Evolutionary conservation across 1,139 yeast species (phyloP).

Genomic region (Geotrichum bryndzae): DNA sequence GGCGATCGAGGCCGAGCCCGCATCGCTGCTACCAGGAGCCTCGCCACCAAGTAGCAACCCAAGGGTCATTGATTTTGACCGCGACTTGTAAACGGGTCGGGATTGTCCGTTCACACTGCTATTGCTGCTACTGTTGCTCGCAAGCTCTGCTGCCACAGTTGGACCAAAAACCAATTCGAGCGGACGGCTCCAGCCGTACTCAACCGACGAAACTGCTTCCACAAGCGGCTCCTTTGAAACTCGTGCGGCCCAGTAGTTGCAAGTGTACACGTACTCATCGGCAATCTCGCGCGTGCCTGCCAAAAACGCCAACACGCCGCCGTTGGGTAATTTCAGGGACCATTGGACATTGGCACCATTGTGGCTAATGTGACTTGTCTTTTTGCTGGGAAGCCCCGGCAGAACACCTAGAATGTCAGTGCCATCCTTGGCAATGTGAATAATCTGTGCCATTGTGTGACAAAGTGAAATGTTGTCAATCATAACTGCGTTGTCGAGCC

Average conservation of each 20-base stretch:
- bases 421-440: constrained; percentile 16
- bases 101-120: background rate
- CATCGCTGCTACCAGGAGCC: background rate
- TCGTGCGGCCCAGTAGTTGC: constrained; percentile 89
- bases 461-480: constrained; percentile 31
- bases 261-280: constrained; percentile 62
- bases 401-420: constrained; percentile 15
- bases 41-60: background rate
- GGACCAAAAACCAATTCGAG: constrained; percentile 20
- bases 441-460: constrained; percentile 33
- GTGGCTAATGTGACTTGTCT: constrained; percentile 3
- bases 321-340: constrained; percentile 36
- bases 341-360: constrained; percentile 27
- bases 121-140: background rate
- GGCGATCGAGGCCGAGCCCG: background rate
- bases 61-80: background rate
- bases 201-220: constrained; percentile 62
- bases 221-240: constrained; percentile 68
- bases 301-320: constrained; percentile 32
- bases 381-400: constrained; percentile 12
- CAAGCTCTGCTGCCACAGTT: background rate
- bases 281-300: constrained; percentile 69
- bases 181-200: constrained; percentile 68
- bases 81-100: background rate
- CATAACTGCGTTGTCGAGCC: constrained; percentile 43